Evolutionary conservation across 208 protist species (phyloP).

Genomic region (Polymyxa betae): DNA sequence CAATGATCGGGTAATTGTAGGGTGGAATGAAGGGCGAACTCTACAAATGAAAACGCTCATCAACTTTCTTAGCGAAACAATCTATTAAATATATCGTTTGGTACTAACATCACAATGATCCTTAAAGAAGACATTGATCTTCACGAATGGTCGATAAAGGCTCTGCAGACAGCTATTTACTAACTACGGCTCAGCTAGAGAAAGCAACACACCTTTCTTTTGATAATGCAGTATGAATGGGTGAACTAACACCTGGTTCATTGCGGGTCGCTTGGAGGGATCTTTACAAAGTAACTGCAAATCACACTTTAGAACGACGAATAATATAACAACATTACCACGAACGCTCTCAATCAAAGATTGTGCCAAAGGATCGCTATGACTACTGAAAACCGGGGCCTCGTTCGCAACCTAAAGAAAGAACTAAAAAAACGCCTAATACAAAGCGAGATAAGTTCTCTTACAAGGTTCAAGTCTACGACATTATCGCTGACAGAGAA

Average conservation of each 20-base stretch:
- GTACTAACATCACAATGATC: no score
- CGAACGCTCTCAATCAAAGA: background rate
- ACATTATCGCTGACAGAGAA: background rate
- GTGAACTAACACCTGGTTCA: background rate
- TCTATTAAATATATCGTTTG: no score
- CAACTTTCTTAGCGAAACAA: no score
- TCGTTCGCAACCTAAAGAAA: background rate
- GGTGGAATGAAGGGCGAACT: no score
- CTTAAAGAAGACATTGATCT: no score
- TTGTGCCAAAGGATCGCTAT: background rate
- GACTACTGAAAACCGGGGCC: background rate
- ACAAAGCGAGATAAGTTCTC: background rate
- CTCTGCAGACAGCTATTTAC: no score
- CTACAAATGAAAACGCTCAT: no score
- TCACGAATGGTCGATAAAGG: no score
- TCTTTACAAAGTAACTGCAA: background rate
- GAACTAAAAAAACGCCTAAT: background rate
- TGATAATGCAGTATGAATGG: background rate
- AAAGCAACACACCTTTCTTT: no score
- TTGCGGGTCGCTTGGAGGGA: background rate
- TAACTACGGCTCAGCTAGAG: no score
- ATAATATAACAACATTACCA: background rate
- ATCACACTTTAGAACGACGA: background rate
- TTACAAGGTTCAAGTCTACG: constrained; percentile 15
- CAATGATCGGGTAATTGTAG: no score